A percentile compares a stretch with the other conserved stretches of the same genome.
Evolutionary conservation across 192 early-diverging fungal species (phyloP).

Genomic region (Blastocladiella britannica): DNA sequence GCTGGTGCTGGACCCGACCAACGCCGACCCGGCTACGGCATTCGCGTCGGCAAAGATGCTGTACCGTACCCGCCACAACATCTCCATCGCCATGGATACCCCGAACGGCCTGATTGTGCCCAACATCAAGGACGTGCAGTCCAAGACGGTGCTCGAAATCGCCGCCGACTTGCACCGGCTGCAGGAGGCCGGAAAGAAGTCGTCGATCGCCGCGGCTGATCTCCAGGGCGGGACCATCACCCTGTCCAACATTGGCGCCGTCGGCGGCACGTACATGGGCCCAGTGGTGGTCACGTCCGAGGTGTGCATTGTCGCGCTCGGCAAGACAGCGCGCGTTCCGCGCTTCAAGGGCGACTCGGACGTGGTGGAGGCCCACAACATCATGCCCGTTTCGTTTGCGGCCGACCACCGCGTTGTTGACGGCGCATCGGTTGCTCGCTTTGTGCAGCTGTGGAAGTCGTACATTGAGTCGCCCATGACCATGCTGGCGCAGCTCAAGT

Average conservation of each 20-base stretch:
- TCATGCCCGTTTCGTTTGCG: slow-evolving; percentile 67
- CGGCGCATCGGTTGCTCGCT: slow-evolving; percentile 86
- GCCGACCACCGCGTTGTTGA: slow-evolving; percentile 94
- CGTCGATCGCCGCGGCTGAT: slow-evolving; percentile 39
- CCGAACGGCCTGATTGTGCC: slow-evolving; percentile 80
- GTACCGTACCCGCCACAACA: slow-evolving; percentile 67
- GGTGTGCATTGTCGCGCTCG: slow-evolving; percentile 79
- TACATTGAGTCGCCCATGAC: slow-evolving; percentile 68
- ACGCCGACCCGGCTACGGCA: slow-evolving; percentile 14
- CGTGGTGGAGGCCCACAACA: slow-evolving; percentile 54
- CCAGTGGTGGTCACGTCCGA: slow-evolving; percentile 74
- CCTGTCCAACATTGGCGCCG: slow-evolving; percentile 82
- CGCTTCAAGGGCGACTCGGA: slow-evolving; percentile 34
- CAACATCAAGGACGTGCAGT: slow-evolving; percentile 78
- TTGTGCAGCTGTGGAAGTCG: slow-evolving; percentile 63
- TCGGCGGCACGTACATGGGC: slow-evolving; percentile 73
- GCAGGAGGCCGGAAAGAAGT: slow-evolving; percentile 35
- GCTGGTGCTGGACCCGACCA: slow-evolving; percentile 17
- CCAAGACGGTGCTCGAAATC: slow-evolving; percentile 71
- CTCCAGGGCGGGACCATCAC: slow-evolving; percentile 72
- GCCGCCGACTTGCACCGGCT: slow-evolving; percentile 62
- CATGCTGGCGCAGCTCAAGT: slow-evolving; percentile 35
- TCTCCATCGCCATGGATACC: slow-evolving; percentile 96
- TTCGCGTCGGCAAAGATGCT: slow-evolving; percentile 30
- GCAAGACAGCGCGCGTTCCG: slow-evolving; percentile 60